These are phyloP conservation scores for Scorias spongiosa DNA, from an alignment of 2,329 filamentous ascomycete genomes.

Conservation along the genomic window DNA sequence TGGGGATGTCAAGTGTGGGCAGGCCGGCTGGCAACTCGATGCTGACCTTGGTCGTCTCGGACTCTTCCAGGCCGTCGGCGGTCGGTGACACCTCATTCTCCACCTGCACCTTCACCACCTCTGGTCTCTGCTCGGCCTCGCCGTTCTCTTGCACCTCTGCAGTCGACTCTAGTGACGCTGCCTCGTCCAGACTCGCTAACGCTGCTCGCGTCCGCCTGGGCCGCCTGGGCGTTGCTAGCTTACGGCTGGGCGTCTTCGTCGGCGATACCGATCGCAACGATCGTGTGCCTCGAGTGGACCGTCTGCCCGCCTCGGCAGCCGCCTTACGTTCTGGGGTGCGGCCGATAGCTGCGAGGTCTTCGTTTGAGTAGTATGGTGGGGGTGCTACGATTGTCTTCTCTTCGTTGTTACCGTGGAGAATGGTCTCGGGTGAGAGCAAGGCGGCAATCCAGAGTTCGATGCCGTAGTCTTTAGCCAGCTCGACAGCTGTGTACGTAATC, in stretches of 20 bases:
- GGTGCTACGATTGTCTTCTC: constrained; percentile 57
- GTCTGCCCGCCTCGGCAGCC: constrained; percentile 3
- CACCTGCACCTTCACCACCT: constrained; percentile 53
- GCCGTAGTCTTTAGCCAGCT: constrained; percentile 72
- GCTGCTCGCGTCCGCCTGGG: constrained; percentile 28
- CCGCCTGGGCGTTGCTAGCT: constrained; percentile 39
- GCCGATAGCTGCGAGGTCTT: constrained; percentile 9
- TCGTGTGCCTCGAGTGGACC: constrained; percentile 27
- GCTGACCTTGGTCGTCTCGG: constrained; percentile 57
- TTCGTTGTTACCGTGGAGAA: constrained; percentile 49
- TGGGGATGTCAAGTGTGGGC: constrained; percentile 54
- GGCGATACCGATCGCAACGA: constrained; percentile 46
- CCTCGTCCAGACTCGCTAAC: constrained; percentile 17
- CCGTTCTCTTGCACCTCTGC: constrained; percentile 10
- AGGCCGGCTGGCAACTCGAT: constrained; percentile 57
- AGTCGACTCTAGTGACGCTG: constrained; percentile 10
- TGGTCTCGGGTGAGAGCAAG: constrained; percentile 77
- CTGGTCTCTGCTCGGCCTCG: constrained; percentile 10
- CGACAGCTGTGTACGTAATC: constrained; percentile 44
- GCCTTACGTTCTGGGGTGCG: constrained; percentile 11
- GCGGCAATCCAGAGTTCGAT: constrained; percentile 80
- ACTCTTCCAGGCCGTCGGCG: constrained; percentile 43
- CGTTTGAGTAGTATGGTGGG: constrained; percentile 48
- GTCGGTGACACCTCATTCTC: constrained; percentile 44
- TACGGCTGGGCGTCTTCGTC: constrained; percentile 26